These are phyloP conservation scores for Cordyceps fumosorosea DNA, from an alignment of 2,329 filamentous ascomycete genomes.

Conservation along the genomic window DNA sequence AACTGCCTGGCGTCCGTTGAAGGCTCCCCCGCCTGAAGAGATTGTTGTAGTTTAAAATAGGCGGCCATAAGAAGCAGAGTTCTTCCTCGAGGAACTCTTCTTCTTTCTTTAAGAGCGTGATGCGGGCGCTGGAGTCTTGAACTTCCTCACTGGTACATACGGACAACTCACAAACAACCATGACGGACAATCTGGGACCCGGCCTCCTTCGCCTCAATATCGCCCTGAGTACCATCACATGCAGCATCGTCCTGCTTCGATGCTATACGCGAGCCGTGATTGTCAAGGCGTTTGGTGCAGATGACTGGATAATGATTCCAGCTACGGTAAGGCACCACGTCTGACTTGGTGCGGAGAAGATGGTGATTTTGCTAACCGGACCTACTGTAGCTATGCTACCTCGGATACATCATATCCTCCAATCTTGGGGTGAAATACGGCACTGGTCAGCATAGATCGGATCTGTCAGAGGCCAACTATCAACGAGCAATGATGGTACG, in stretches of 20 bases:
- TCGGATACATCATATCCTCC: conserved; percentile 28
- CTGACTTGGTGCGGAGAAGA: background rate
- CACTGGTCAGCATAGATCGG: conserved; percentile 31
- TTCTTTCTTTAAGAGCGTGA: background rate
- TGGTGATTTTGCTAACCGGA: background rate
- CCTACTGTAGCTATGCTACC: conserved; percentile 30
- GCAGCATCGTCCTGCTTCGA: conserved; percentile 18
- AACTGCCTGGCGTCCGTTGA: too few relatives aligned
- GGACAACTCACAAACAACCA: too few relatives aligned
- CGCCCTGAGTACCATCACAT: conserved; percentile 16
- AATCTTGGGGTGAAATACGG: conserved; percentile 32
- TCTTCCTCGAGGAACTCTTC: too few relatives aligned
- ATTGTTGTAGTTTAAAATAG: too few relatives aligned
- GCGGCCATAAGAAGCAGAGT: too few relatives aligned
- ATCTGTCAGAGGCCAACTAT: conserved; percentile 23
- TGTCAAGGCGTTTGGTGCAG: conserved; percentile 32
- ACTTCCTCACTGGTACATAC: too few relatives aligned
- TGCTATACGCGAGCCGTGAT: conserved; percentile 19
- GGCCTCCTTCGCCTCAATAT: conserved; percentile 23
- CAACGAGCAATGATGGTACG: conserved; percentile 27
- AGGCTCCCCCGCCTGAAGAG: too few relatives aligned
- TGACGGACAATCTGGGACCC: conserved; percentile 21
- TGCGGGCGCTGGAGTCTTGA: background rate
- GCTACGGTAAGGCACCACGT: conserved; percentile 27
- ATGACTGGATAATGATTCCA: conserved; percentile 33